Percentiles rank a stretch among this genome's conserved stretches.
These are phyloP conservation scores for Hypoxylon crocopeplum DNA, from an alignment of 495 filamentous ascomycete species.

Conservation along the genomic window DNA sequence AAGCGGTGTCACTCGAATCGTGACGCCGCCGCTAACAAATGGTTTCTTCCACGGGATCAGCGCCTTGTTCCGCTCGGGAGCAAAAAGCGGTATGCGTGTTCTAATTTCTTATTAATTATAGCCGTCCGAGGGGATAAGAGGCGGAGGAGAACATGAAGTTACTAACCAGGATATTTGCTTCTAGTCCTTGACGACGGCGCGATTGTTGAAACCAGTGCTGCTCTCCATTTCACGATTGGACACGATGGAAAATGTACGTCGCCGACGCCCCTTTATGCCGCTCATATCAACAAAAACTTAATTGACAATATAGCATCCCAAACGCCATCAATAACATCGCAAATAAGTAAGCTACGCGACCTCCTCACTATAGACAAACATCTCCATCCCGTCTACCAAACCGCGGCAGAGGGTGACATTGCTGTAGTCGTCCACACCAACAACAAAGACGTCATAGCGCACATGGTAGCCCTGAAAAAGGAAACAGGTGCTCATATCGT, in stretches of 20 bases:
- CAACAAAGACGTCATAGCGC: slow-evolving; percentile 30
- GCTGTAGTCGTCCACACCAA: slow-evolving; percentile 26
- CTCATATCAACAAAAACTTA: not conserved
- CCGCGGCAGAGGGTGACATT: slow-evolving; percentile 19
- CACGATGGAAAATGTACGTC: slow-evolving; percentile 38
- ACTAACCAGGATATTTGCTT: not conserved
- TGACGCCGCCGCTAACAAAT: slow-evolving; percentile 51
- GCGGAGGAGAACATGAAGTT: not conserved
- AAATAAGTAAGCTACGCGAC: slow-evolving; percentile 22
- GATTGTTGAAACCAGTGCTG: slow-evolving; percentile 50
- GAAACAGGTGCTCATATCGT: slow-evolving; percentile 28
- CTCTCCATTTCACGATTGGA: slow-evolving; percentile 53
- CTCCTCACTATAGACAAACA: slow-evolving; percentile 23
- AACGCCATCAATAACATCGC: slow-evolving; percentile 26
- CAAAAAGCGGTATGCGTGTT: slow-evolving; percentile 39
- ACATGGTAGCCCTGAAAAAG: slow-evolving; percentile 23
- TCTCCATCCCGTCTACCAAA: slow-evolving; percentile 19
- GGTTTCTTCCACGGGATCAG: slow-evolving; percentile 57
- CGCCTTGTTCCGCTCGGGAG: slow-evolving; percentile 51
- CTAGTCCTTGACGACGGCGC: slow-evolving; percentile 44
- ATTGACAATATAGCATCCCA: slow-evolving; percentile 3
- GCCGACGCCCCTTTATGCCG: not conserved
- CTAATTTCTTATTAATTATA: not conserved
- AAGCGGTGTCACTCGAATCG: slow-evolving; percentile 58
- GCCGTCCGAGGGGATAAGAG: not conserved